phyloP scores from a whole-genome alignment of 2,329 filamentous ascomycete genomes.

The Sporothrix protearum region DNA sequence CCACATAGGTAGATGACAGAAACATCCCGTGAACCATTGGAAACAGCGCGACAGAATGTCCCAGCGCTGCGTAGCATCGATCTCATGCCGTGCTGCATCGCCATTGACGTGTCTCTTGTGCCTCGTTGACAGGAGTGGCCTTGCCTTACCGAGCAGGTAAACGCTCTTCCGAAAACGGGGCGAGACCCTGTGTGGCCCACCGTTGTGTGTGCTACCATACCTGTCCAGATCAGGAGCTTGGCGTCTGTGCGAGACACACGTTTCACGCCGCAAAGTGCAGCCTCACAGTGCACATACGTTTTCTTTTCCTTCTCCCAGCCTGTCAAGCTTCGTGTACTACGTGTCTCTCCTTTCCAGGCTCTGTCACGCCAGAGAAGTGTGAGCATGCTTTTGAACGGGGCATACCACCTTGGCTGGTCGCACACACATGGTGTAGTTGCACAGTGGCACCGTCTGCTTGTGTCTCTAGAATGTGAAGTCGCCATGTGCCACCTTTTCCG shows the following conservation, averaged over 20 bases:
- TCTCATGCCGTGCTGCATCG: not conserved
- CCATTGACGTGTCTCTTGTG: not conserved
- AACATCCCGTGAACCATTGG: not conserved
- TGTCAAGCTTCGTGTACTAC: not conserved
- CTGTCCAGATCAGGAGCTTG: too few relatives aligned
- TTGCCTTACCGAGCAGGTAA: not conserved
- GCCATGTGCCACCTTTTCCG: too few relatives aligned
- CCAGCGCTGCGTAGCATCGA: not conserved
- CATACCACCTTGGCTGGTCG: not conserved
- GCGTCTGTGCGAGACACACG: not conserved
- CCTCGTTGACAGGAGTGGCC: not conserved
- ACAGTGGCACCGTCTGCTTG: not conserved
- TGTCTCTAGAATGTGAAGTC: not conserved
- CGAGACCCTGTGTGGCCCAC: not conserved
- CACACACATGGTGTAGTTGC: not conserved
- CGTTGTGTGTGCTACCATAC: not conserved
- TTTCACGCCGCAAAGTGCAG: not conserved
- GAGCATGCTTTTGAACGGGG: not conserved
- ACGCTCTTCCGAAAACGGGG: not conserved
- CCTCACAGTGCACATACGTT: not conserved
- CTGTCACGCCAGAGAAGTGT: not conserved
- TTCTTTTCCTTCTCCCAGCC: not conserved
- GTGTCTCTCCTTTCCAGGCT: not conserved
- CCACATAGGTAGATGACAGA: not conserved
- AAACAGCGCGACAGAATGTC: not conserved